These are phyloP conservation scores for Colletotrichum gloeosporioides DNA, from an alignment of 2,329 filamentous ascomycete species.

Conservation along the genomic window DNA sequence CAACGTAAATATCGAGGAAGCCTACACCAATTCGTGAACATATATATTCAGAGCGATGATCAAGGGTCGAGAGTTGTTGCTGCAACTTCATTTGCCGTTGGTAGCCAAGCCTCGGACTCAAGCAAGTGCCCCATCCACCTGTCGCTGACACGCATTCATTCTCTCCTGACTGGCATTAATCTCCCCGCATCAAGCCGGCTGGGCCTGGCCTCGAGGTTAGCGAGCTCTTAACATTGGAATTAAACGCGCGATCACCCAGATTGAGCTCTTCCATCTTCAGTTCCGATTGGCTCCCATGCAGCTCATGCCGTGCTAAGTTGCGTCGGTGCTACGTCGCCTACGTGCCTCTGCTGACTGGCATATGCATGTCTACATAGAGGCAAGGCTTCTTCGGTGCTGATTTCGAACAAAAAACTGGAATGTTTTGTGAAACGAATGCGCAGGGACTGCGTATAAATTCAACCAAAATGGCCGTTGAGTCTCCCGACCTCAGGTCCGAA, in stretches of 20 bases:
- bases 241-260: not conserved
- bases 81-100: not conserved
- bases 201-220: not conserved
- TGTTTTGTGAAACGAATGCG: not conserved
- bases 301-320: not conserved
- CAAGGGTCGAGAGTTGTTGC: not conserved
- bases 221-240: not conserved
- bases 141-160: not conserved
- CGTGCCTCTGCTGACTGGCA: not conserved
- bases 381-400: not conserved
- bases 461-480: not conserved
- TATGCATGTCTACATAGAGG: not conserved
- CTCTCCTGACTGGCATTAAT: not conserved
- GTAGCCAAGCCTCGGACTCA: not conserved
- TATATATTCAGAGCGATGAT: not conserved
- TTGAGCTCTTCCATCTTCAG: not conserved
- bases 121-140: not conserved
- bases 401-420: rapidly evolving
- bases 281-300: conserved; percentile 3
- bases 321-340: not conserved
- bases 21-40: not conserved
- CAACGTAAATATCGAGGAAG: not conserved
- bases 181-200: not conserved
- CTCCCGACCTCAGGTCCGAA: not conserved
- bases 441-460: not conserved